Base-by-base conservation (phyloP, 1,284 basidiomycete genomes). In the Ganoderma sinense region DNA sequence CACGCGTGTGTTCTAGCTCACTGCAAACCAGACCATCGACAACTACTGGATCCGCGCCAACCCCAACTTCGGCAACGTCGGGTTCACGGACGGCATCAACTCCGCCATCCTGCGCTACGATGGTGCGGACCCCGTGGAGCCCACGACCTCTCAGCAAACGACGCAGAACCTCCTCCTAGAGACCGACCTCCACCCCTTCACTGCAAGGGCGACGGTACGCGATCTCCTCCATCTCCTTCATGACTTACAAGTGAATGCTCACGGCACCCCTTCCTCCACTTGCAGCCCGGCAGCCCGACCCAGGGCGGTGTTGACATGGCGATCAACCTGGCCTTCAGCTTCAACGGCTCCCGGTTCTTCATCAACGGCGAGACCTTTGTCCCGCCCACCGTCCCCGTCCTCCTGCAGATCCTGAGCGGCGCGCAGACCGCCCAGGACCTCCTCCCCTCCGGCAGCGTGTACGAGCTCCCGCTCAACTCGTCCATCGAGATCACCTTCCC, bases 51-150 rank as follows among this genome's bases (percentile, higher is more conserved):
- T 74, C 39, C 71, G 73, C 4, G 73, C 73, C 7, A 67, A 68
- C 51, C 84, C 85, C 2, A 81, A 78, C 68, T 69, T 75, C 31
- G 81, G 74, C 1, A 73, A 66, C 41, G 67, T 79, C 5, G 67
- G 75, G 0, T 77, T 86, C 73, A 76, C 68, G 0, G 81, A 79
- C 10, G 85, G 84, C 4, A 78, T 84, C 63, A 88, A 77, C 69
- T 77, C 76, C 5, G 76, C 76, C 58, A 77, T 77, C 43, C 66
- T 77, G 13, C 76, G 74, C 48, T 77, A 77, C 62, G 70, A 70
- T 20, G 75, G 85, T 4, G 89, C 89, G 8, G 73, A 77, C 0
- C 67, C 69, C 0, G 86, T 88, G 29, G 88, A 86, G 0, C 83
- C 78, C 7, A 82, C 83, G 14, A 80, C 73, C 4, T 58, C 48